Base-by-base conservation (phyloP, 495 filamentous ascomycete species). In the Lophiotrema nucula region DNA sequence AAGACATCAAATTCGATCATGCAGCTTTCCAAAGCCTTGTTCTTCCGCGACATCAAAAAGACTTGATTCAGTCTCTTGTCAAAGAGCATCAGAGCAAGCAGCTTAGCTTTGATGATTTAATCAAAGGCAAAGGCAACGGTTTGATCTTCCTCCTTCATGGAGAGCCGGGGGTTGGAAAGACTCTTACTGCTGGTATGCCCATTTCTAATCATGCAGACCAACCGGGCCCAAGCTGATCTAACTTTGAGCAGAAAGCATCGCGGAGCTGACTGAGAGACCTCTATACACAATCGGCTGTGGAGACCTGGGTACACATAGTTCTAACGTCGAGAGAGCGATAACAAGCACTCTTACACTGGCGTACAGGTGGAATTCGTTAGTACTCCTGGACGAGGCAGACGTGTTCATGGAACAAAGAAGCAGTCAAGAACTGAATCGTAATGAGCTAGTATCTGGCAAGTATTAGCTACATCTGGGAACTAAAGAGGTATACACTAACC, bases 401-500 rank as follows among this genome's bases (percentile, higher is more conserved):
- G 62, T 71, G 2, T 68, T 62, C 61, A 22, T 67, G 23, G 61
- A 60, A 31, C n/a, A 74, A 47, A 69, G 81, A 18, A 60, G 39
- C 0, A 59, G 62, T 23, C 47, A 42, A 6, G 75, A 82, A 24
- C 46, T 82, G 0, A 16, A 73, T 3, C 67, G 79, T 1, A 83
- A 85, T 35, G 74, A 69, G 6, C 62, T 82, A 0, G 78, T 83
- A 0, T 72, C 73, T 23, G 74, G 81, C 47, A 54, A 2, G 4
- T 35, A 35, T 35, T 35, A 8, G 0, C 70, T 80, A 2, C 69
- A 73, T 0, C 64, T 83, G 0, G 80, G 83, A 41, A 83, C 79
- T 56, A 84, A 82, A 46, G n/a, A 8, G 31, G 31, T 35, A 35
- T 35, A 35, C n/a, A n/a, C n/a, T 35, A 82, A 21, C 67, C 82